These are phyloP conservation scores for Xerocomus spinulosus DNA, from an alignment of 768 basidiomycete genomes.

Conservation along the genomic window DNA sequence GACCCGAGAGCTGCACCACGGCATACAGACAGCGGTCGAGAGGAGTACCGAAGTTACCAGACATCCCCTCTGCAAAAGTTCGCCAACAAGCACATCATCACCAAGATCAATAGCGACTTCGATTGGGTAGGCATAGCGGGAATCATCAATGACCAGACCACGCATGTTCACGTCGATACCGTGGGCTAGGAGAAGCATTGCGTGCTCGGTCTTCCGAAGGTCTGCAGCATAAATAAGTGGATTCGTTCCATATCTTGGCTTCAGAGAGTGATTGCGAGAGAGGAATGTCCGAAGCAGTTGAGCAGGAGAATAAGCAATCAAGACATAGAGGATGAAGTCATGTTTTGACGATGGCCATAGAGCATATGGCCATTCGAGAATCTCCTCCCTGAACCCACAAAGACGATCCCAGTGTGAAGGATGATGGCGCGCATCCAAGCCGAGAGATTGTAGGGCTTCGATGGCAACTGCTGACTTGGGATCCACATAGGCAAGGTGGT, in stretches of 20 bases:
- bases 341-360: conserved; percentile 3
- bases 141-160: not conserved
- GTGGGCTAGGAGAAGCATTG: not conserved
- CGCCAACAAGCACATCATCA: not conserved
- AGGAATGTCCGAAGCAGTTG: not conserved
- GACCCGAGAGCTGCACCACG: conserved; percentile 1
- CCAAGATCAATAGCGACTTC: not conserved
- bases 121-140: not conserved
- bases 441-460: not conserved
- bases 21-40: not conserved
- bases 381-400: not conserved
- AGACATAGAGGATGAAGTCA: not conserved
- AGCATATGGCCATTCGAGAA: not conserved
- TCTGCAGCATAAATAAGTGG: conserved; percentile 10
- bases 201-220: conserved; percentile 3
- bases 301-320: conserved; percentile 1
- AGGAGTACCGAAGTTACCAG: not conserved
- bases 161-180: not conserved
- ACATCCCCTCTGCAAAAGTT: not conserved
- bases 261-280: not conserved
- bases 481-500: conserved; percentile 1
- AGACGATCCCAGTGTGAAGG: conserved; percentile 3
- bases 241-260: conserved; percentile 3
- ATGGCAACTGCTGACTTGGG: not conserved
- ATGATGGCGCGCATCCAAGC: not conserved